A percentile compares a stretch with the other conserved stretches of the same genome.
Evolutionary conservation across 208 protist species (phyloP).

Genomic region (Acanthamoeba royreba): DNA sequence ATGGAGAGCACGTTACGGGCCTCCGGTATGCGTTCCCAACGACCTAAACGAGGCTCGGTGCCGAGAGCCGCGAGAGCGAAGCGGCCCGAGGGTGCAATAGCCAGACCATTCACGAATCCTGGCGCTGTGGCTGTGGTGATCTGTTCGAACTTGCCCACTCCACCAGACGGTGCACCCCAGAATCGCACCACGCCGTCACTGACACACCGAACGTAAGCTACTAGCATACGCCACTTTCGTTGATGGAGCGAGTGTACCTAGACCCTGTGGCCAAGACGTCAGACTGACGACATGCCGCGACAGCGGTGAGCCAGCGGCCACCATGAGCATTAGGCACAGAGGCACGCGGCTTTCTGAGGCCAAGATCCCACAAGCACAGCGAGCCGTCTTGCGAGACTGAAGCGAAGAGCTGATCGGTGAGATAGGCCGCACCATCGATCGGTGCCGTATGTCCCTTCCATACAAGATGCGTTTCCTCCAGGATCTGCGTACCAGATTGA

Average conservation of each 20-base stretch:
- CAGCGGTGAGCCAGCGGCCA: background rate
- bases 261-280: constrained; percentile 16
- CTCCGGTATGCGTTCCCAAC: constrained; percentile 35
- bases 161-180: background rate
- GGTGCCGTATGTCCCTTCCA: constrained; percentile 27
- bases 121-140: background rate
- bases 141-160: background rate
- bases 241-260: background rate
- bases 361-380: constrained; percentile 46
- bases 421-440: background rate
- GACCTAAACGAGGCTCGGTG: constrained; percentile 54
- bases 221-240: background rate
- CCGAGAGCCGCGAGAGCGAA: constrained; percentile 51
- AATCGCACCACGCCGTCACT: constrained; percentile 52
- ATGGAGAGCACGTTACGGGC: constrained; percentile 47
- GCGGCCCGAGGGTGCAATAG: constrained; percentile 31
- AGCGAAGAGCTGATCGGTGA: constrained; percentile 49
- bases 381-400: constrained; percentile 58
- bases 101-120: constrained; percentile 56
- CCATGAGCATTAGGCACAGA: constrained; percentile 43
- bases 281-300: background rate
- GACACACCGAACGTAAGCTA: background rate
- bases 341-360: constrained; percentile 41
- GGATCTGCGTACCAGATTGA: too few relatives aligned
- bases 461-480: constrained; percentile 7